Evolutionary conservation across 2,329 filamentous ascomycete species (phyloP).

Genomic region (Trichoderma gracile): DNA sequence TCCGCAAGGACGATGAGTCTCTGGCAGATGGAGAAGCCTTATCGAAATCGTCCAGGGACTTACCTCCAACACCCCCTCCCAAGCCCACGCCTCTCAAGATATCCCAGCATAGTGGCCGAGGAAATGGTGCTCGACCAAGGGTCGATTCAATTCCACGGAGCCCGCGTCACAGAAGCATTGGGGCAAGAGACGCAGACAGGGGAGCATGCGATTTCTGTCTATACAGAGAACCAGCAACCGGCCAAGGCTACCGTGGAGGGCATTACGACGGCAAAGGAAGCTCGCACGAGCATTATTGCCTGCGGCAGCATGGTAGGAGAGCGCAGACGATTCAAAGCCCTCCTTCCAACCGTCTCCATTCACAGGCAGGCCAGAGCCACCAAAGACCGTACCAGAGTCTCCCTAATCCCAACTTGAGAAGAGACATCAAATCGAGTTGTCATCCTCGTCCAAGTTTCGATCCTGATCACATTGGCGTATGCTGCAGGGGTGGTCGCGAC

Average conservation of each 20-base stretch:
- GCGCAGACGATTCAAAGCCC: conserved; percentile 7
- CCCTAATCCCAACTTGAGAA: background rate
- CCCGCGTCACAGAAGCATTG: conserved; percentile 4
- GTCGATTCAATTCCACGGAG: conserved; percentile 24
- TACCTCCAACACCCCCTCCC: conserved; percentile 21
- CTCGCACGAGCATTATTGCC: conserved; percentile 11
- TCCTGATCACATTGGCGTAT: conserved; percentile 32
- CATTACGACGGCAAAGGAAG: conserved; percentile 24
- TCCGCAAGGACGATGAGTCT: conserved; percentile 31
- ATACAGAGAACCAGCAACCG: background rate
- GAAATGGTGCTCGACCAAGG: background rate
- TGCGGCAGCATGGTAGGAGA: background rate
- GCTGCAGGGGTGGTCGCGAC: conserved; percentile 34
- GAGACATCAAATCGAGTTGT: background rate
- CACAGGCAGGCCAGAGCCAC: background rate
- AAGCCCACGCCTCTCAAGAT: conserved; percentile 23
- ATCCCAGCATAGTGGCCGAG: background rate
- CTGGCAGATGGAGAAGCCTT: conserved; percentile 30
- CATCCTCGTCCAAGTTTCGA: conserved; percentile 24
- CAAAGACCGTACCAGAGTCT: conserved; percentile 17
- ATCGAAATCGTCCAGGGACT: background rate
- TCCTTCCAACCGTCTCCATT: background rate
- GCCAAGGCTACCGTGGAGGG: conserved; percentile 6
- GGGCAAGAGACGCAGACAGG: background rate
- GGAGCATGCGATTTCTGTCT: background rate